Percentiles rank a stretch among this genome's conserved stretches.
Evolutionary conservation across 164 flowering plant genomes (phyloP).

Genomic region (Stephania yunnanensis): DNA sequence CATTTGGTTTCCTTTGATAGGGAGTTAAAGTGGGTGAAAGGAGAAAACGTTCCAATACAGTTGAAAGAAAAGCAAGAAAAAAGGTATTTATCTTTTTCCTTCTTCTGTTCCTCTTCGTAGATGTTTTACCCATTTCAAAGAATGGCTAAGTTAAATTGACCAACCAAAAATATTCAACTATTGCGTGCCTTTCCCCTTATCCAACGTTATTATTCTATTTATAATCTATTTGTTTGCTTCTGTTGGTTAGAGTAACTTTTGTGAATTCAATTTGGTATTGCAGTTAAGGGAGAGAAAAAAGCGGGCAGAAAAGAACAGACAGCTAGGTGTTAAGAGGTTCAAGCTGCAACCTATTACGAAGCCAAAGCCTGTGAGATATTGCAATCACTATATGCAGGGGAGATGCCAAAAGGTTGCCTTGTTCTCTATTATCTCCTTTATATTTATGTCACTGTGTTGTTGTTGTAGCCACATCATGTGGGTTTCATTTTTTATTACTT

Average conservation of each 20-base stretch:
- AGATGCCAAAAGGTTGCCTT: constrained; percentile 37
- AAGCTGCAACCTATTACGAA: constrained; percentile 46
- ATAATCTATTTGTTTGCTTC: not conserved
- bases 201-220: not conserved
- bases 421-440: not conserved
- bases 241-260: not conserved
- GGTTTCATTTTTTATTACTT: no score
- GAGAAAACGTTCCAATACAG: constrained; percentile 35
- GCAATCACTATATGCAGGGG: no score
- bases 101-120: not conserved
- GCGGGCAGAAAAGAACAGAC: constrained; percentile 56
- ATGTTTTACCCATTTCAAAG: not conserved
- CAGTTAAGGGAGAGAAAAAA: constrained; percentile 49
- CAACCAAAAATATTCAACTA: not conserved
- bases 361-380: constrained; percentile 33
- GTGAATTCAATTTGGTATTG: constrained; percentile 16
- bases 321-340: constrained; percentile 71
- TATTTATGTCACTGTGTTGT: no score
- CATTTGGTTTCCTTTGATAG: constrained; percentile 18
- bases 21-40: constrained; percentile 26
- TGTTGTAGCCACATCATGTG: no score
- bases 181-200: not conserved
- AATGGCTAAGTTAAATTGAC: not conserved
- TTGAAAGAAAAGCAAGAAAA: constrained; percentile 42
- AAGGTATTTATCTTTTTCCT: constrained; percentile 27